Evolutionary conservation across 2,329 filamentous ascomycete species (phyloP).

Genomic region (Verticillium longisporum): DNA sequence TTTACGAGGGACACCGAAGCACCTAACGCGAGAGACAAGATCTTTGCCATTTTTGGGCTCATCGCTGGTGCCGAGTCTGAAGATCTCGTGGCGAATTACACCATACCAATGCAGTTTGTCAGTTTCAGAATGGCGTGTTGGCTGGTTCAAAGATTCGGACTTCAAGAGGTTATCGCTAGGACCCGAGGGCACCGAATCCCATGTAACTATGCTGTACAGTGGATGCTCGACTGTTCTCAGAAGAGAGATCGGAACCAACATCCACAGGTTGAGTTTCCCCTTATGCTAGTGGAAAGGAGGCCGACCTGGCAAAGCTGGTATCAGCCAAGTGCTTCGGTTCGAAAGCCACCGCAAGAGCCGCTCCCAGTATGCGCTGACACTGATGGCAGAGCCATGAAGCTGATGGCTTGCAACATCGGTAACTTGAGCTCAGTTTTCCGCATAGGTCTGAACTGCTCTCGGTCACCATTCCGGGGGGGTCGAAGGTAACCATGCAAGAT

Average conservation of each 20-base stretch:
- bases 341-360: neutral
- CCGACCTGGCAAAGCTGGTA: neutral
- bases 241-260: no score
- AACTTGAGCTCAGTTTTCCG: neutral
- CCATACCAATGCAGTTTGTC: neutral
- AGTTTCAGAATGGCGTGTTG: neutral
- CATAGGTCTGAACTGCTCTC: neutral
- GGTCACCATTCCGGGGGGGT: neutral
- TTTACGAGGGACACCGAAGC: slow-evolving; percentile 1
- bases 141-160: neutral
- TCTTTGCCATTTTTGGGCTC: slow-evolving; percentile 17
- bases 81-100: slow-evolving; percentile 13
- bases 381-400: neutral
- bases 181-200: rapidly evolving
- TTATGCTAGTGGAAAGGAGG: neutral
- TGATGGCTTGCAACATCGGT: neutral
- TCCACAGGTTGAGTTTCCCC: no score
- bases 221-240: neutral
- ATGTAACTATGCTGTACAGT: neutral
- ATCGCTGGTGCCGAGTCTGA: slow-evolving; percentile 11
- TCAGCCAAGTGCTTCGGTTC: neutral
- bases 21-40: slow-evolving; percentile 17
- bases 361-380: neutral
- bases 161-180: neutral
- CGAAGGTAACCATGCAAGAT: no score